These are phyloP conservation scores for Aspergillus sp. DNA, from an alignment of 2,329 filamentous ascomycete species.

Conservation along the genomic window DNA sequence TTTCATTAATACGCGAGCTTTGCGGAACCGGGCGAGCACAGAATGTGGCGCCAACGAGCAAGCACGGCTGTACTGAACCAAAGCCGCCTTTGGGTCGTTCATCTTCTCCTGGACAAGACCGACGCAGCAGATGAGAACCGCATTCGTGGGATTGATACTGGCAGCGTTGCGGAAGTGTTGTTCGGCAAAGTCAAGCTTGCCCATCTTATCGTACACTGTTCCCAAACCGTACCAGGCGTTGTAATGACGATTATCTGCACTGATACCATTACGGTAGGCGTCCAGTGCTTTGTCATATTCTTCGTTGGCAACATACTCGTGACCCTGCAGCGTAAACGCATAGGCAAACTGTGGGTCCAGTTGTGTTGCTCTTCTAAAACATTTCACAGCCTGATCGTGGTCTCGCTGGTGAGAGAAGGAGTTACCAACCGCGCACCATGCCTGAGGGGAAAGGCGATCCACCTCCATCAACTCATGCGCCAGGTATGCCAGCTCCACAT, in stretches of 20 bases:
- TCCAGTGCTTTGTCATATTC: constrained; percentile 92
- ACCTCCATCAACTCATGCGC: constrained; percentile 83
- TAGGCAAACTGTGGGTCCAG: constrained; percentile 87
- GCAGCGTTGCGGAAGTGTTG: constrained; percentile 84
- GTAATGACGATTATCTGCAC: constrained; percentile 82
- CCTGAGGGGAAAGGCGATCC: constrained; percentile 81
- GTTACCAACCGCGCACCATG: constrained; percentile 93
- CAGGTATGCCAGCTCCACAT: constrained; percentile 83
- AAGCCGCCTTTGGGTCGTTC: constrained; percentile 68
- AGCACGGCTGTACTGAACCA: constrained; percentile 74
- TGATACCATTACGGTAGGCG: constrained; percentile 77
- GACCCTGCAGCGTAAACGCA: constrained; percentile 88
- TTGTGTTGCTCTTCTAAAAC: constrained; percentile 91
- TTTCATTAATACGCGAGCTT: constrained; percentile 76
- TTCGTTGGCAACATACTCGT: constrained; percentile 92
- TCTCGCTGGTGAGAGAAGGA: constrained; percentile 87
- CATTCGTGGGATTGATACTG: constrained; percentile 85
- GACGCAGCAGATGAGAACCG: constrained; percentile 85
- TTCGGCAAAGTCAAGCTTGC: constrained; percentile 83
- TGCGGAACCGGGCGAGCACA: constrained; percentile 82
- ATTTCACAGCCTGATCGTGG: constrained; percentile 87
- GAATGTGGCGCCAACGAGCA: constrained; percentile 73
- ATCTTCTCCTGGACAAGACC: constrained; percentile 83
- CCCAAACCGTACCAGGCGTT: constrained; percentile 95
- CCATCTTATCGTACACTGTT: constrained; percentile 77